Evolutionary conservation across 2,329 filamentous ascomycete species (phyloP).

Genomic region (Zasmidium cellare): DNA sequence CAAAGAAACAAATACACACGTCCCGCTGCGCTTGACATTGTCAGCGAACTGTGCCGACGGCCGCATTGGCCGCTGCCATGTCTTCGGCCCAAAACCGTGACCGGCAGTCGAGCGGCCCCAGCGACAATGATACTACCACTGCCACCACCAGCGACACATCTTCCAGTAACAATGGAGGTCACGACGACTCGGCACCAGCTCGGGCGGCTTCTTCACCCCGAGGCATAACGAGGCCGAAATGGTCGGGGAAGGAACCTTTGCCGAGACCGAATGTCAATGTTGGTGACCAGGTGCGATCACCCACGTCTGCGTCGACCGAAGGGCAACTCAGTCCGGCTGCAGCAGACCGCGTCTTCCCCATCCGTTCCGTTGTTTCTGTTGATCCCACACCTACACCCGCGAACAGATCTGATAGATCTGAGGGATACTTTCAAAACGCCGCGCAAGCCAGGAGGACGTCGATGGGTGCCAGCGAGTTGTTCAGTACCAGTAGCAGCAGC

Average conservation of each 20-base stretch:
- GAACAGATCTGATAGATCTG: conserved; percentile 18
- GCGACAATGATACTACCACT: background rate
- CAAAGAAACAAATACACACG: background rate
- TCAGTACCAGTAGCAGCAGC: background rate
- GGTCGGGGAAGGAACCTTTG: conserved; percentile 8
- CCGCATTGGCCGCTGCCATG: conserved; percentile 7
- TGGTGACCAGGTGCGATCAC: conserved; percentile 4
- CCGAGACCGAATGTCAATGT: conserved; percentile 3
- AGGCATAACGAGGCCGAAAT: conserved; percentile 8
- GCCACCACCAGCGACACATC: background rate
- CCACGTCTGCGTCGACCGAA: conserved; percentile 9
- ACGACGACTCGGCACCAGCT: background rate
- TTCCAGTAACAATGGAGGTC: background rate
- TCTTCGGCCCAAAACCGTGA: conserved; percentile 2
- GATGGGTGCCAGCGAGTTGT: background rate
- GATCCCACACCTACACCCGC: conserved; percentile 52
- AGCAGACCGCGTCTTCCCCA: conserved; percentile 72
- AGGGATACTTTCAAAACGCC: conserved; percentile 39
- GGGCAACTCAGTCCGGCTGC: conserved; percentile 41
- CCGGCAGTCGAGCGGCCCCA: conserved; percentile 7
- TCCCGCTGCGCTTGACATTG: background rate
- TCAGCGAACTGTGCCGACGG: background rate
- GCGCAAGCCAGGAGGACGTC: conserved; percentile 24
- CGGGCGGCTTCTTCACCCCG: conserved; percentile 1
- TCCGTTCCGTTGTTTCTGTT: conserved; percentile 74